Percentiles rank a stretch among this genome's conserved stretches.
Evolutionary conservation across 306 rosid species (phyloP).

Genomic region (Glycine latifolia): DNA sequence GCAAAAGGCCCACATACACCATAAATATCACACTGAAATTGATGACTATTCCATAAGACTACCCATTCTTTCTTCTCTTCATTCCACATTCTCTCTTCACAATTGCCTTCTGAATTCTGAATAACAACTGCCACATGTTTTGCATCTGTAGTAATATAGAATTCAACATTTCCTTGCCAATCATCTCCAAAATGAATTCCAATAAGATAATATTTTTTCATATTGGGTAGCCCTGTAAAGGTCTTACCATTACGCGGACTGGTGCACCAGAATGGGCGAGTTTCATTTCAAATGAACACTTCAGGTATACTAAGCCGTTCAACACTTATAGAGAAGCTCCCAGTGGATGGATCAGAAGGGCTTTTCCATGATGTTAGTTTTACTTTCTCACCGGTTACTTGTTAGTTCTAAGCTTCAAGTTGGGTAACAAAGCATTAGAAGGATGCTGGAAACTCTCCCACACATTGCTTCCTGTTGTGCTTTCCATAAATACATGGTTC

Average conservation of each 20-base stretch:
- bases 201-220: not conserved
- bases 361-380: constrained; percentile 44
- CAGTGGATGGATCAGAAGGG: constrained; percentile 51
- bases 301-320: constrained; percentile 25
- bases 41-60: not conserved
- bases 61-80: constrained; percentile 28
- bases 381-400: constrained; percentile 27
- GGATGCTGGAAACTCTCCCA: constrained; percentile 59
- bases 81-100: not conserved
- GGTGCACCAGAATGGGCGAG: constrained; percentile 39
- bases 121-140: not conserved
- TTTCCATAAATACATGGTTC: constrained; percentile 43
- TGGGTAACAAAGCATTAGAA: constrained; percentile 26
- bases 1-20: constrained; percentile 25
- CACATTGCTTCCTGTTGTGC: not conserved
- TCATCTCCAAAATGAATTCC: not conserved
- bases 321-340: constrained; percentile 44
- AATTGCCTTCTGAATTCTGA: constrained; percentile 9
- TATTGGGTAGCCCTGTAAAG: not conserved
- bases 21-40: constrained; percentile 23
- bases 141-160: too few species aligned
- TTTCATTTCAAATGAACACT: constrained; percentile 41
- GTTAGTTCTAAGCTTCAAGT: constrained; percentile 39
- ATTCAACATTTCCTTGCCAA: constrained; percentile 6
- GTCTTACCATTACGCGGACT: constrained; percentile 21